phyloP scores from a whole-genome alignment of 768 basidiomycete species.

The Rhodotorula taiwanensis region DNA sequence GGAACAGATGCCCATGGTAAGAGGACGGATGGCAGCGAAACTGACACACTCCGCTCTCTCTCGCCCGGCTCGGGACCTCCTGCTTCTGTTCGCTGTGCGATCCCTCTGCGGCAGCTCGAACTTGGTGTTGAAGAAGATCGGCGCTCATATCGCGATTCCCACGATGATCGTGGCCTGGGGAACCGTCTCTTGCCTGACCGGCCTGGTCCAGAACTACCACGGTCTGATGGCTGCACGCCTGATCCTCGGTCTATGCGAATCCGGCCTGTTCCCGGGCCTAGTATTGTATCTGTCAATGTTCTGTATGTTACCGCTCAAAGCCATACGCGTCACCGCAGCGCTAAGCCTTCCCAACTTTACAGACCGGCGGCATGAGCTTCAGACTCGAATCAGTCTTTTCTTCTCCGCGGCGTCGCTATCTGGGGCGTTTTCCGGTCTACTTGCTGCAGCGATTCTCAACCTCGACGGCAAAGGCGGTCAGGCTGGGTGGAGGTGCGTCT shows the following conservation, averaged over 20 bases:
- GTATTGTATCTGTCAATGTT: constrained; percentile 35
- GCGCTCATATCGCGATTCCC: constrained; percentile 59
- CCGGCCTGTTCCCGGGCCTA: constrained; percentile 29
- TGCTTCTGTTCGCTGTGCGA: too few relatives aligned
- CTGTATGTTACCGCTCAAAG: background rate
- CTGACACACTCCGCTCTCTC: too few relatives aligned
- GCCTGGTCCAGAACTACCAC: constrained; percentile 37
- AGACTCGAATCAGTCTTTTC: constrained; percentile 42
- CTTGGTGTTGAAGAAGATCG: constrained; percentile 47
- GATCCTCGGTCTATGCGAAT: constrained; percentile 35
- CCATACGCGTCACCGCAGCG: too few relatives aligned
- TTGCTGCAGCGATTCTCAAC: constrained; percentile 42
- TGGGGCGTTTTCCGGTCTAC: constrained; percentile 42
- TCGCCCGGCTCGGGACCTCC: constrained; percentile 41
- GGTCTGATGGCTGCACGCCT: constrained; percentile 41
- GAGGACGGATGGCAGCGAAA: too few relatives aligned
- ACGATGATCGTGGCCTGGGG: constrained; percentile 63
- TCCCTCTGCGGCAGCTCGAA: constrained; percentile 39
- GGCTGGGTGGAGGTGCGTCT: constrained; percentile 44
- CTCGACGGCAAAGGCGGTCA: constrained; percentile 37
- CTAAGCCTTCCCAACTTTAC: background rate
- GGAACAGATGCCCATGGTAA: too few relatives aligned
- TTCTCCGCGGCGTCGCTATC: constrained; percentile 41
- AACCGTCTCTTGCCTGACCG: constrained; percentile 50
- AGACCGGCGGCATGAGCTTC: constrained; percentile 38